A percentile compares a stretch with the other conserved stretches of the same genome.
Conservation (phyloP, 768 basidiomycete genomes). For the Amyloporia xantha region DNA sequence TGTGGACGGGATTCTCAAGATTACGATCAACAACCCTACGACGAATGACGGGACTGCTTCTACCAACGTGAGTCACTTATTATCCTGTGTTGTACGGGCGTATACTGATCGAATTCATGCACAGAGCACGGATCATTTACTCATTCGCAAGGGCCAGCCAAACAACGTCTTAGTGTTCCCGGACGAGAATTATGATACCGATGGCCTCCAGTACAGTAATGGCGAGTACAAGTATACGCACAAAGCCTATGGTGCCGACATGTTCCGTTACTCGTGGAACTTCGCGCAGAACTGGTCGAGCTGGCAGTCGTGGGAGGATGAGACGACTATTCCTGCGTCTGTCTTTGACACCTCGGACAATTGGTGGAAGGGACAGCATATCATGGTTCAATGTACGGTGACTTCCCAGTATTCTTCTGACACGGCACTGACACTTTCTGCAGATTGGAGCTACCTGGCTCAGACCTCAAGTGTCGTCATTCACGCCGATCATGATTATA, state of each 20-base stretch:
- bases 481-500: conserved; percentile 69
- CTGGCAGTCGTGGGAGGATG: conserved; percentile 77
- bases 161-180: conserved; percentile 88
- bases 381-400: conserved; percentile 80
- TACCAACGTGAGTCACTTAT: conserved; percentile 46
- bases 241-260: conserved; percentile 79
- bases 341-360: conserved; percentile 39
- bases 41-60: conserved; percentile 33
- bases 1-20: conserved; percentile 76
- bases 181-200: conserved; percentile 65
- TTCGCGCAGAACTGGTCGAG: conserved; percentile 80
- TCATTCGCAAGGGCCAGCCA: conserved; percentile 71
- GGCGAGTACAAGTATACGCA: conserved; percentile 75
- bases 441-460: conserved; percentile 75
- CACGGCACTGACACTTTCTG: background rate
- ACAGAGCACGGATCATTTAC: conserved; percentile 65
- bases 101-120: background rate
- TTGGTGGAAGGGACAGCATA: conserved; percentile 81
- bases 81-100: background rate
- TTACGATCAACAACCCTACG: conserved; percentile 55
- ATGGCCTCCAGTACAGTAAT: conserved; percentile 48
- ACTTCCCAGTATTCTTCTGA: background rate
- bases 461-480: conserved; percentile 58
- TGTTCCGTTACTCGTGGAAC: conserved; percentile 81
- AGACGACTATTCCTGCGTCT: conserved; percentile 53